Evolutionary conservation across 306 rosid species (phyloP).

Genomic region (Quercus dentata): DNA sequence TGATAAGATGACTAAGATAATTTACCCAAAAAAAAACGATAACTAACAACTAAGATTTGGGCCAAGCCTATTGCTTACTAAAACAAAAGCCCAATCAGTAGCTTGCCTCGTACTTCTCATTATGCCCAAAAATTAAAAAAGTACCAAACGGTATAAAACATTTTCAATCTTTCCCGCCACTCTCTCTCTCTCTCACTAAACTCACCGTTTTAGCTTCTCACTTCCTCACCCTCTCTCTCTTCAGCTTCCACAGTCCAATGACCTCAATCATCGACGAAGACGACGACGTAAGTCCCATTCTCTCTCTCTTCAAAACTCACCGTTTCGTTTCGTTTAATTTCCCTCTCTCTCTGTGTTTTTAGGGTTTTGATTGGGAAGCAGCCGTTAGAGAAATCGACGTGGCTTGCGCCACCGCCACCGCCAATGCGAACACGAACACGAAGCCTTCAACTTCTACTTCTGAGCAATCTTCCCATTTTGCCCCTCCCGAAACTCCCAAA

Average conservation of each 20-base stretch:
- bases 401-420: constrained; percentile 30
- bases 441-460: constrained; percentile 14
- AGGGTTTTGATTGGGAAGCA: constrained; percentile 92
- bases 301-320: neutral
- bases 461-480: neutral
- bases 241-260: constrained; percentile 27
- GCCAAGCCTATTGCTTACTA: neutral
- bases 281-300: constrained; percentile 35
- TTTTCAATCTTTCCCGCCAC: constrained; percentile 31
- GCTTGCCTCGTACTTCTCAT: neutral
- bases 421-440: neutral
- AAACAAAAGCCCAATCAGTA: neutral
- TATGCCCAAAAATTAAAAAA: neutral
- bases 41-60: neutral
- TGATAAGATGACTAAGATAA: too few relatives aligned
- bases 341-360: neutral
- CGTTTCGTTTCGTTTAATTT: neutral
- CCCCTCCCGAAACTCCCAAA: neutral
- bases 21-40: neutral
- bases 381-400: constrained; percentile 64
- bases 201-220: too few relatives aligned
- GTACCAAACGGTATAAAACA: neutral
- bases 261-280: constrained; percentile 47
- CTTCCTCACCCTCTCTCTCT: neutral
- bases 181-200: neutral